A percentile compares a stretch with the other conserved stretches of the same genome.
Conservation (phyloP, 1,139 yeast species). For the Yamadazyma epiphylla region DNA sequence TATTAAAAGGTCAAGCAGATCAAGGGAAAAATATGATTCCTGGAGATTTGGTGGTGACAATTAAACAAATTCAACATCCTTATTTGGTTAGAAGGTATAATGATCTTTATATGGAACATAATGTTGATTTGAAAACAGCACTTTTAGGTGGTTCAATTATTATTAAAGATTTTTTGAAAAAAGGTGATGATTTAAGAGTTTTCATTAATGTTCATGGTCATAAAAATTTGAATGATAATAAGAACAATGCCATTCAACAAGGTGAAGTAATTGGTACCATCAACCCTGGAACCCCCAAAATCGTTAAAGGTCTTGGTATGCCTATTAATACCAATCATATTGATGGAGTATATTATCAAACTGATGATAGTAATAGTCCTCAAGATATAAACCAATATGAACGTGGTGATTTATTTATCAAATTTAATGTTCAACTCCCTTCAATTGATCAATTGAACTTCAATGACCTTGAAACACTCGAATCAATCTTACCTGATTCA, state of each 20-base stretch:
- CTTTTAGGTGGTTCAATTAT: constrained; percentile 51
- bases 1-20: constrained; percentile 58
- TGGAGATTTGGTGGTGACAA: constrained; percentile 59
- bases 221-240: constrained; percentile 15
- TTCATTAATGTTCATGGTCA: constrained; percentile 37
- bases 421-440: constrained; percentile 39
- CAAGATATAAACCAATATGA: constrained; percentile 14
- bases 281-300: constrained; percentile 43
- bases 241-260: constrained; percentile 22
- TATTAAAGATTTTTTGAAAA: constrained; percentile 40
- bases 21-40: constrained; percentile 58
- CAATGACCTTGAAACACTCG: constrained; percentile 20
- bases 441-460: constrained; percentile 21
- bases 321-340: constrained; percentile 51
- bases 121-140: constrained; percentile 50
- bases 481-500: constrained; percentile 22
- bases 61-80: constrained; percentile 31
- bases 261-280: constrained; percentile 50
- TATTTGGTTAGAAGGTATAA: constrained; percentile 47
- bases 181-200: constrained; percentile 39
- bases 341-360: constrained; percentile 20
- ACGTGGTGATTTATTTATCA: constrained; percentile 40
- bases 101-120: constrained; percentile 44
- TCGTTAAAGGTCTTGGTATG: constrained; percentile 54
- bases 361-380: constrained; percentile 13